Percentiles rank a stretch among this genome's conserved stretches.
Evolutionary conservation across 345 rosid genomes (phyloP).

Genomic region (Pistacia integerrima): DNA sequence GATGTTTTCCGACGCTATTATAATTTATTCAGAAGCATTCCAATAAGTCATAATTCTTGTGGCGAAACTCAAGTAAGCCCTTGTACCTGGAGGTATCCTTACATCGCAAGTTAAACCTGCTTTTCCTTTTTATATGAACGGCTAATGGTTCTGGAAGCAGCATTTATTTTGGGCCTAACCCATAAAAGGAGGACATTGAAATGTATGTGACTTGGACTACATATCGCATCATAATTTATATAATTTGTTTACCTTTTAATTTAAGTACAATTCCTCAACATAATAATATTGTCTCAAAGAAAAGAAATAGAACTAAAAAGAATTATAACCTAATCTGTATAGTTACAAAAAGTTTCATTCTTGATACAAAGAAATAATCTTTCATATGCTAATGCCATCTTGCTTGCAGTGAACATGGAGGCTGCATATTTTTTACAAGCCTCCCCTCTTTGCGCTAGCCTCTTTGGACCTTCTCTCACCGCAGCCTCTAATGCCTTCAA

Average conservation of each 20-base stretch:
- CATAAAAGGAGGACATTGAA: too few relatives aligned
- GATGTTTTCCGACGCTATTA: too few relatives aligned
- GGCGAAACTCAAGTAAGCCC: too few relatives aligned
- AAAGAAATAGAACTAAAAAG: background rate
- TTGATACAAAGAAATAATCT: constrained; percentile 85
- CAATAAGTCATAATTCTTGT: too few relatives aligned
- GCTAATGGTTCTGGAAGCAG: background rate
- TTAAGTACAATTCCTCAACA: background rate
- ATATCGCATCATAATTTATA: too few relatives aligned
- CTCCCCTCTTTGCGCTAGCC: constrained; percentile 73
- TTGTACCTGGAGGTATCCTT: too few relatives aligned
- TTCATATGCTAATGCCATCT: constrained; percentile 95
- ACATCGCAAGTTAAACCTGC: too few relatives aligned
- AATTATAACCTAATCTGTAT: constrained; percentile 28
- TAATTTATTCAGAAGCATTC: too few relatives aligned
- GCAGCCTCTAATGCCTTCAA: constrained; percentile 54
- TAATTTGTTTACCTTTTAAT: background rate
- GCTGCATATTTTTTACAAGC: constrained; percentile 67
- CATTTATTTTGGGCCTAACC: background rate
- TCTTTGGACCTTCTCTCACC: constrained; percentile 59
- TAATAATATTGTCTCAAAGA: background rate
- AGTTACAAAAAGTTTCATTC: constrained; percentile 63
- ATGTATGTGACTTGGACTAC: too few relatives aligned
- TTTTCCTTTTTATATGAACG: background rate
- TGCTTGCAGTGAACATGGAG: constrained; percentile 77